These are phyloP conservation scores for Rhododendron henanense DNA, from an alignment of 148 eudicot species.

Conservation along the genomic window DNA sequence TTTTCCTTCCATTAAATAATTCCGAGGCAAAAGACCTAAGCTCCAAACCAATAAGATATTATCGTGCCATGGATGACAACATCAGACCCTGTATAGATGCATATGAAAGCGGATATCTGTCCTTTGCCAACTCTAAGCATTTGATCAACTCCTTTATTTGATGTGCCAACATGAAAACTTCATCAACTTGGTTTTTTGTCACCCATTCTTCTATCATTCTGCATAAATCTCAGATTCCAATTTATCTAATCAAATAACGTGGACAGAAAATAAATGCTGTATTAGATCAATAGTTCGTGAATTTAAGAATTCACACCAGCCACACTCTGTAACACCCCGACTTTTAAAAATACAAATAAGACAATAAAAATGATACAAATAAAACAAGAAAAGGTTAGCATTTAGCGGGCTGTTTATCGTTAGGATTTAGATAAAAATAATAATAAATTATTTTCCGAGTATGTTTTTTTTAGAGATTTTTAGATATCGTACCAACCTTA, in stretches of 20 bases:
- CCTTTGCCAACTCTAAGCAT: slow-evolving; percentile 38
- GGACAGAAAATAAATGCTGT: not conserved
- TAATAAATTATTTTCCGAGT: too few species aligned
- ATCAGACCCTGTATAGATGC: slow-evolving; percentile 41
- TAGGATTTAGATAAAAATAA: too few species aligned
- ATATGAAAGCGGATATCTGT: slow-evolving; percentile 56
- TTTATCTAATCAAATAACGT: not conserved
- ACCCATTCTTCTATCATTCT: slow-evolving; percentile 54
- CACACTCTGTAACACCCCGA: not conserved
- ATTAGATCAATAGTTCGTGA: not conserved
- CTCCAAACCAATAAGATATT: slow-evolving; percentile 7
- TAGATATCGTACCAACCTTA: too few species aligned
- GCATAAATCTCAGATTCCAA: not conserved
- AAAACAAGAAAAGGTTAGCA: too few species aligned
- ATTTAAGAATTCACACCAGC: not conserved
- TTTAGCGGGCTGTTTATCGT: too few species aligned
- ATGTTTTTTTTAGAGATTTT: too few species aligned
- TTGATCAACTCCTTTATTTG: slow-evolving; percentile 45
- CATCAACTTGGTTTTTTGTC: slow-evolving; percentile 62
- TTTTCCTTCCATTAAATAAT: not conserved
- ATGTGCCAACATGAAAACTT: slow-evolving; percentile 66
- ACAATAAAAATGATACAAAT: too few species aligned
- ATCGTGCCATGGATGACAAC: slow-evolving; percentile 55
- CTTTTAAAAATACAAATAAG: too few species aligned
- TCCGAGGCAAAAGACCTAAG: not conserved